phyloP scores from a whole-genome alignment of 177 flowering plant genomes.

The Vitis hybrid region DNA sequence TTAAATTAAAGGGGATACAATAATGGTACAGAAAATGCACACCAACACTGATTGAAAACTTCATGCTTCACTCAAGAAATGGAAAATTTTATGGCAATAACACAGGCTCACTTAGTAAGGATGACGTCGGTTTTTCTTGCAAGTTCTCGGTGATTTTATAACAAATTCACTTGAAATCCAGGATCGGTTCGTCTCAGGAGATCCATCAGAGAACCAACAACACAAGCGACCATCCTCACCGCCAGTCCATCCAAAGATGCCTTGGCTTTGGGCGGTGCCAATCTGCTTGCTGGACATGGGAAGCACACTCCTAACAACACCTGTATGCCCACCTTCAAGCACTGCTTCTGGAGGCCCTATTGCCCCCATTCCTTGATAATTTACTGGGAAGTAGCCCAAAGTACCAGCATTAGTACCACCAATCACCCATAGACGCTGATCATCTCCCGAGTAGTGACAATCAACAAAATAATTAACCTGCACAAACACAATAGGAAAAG shows the following conservation, averaged over 20 bases:
- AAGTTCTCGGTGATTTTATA: conserved; percentile 39
- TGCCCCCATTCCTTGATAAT: conserved; percentile 32
- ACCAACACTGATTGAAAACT: no score
- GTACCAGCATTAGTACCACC: conserved; percentile 89
- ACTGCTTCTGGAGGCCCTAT: conserved; percentile 76
- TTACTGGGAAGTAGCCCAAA: conserved; percentile 84
- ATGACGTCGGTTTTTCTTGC: conserved; percentile 51
- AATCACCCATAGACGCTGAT: conserved; percentile 69
- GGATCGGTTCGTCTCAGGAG: conserved; percentile 45
- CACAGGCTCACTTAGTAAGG: conserved; percentile 50
- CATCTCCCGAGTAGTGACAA: conserved; percentile 62
- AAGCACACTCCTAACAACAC: conserved; percentile 72
- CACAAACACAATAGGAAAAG: neutral
- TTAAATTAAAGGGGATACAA: no score
- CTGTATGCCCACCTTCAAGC: conserved; percentile 79
- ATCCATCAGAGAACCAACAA: conserved; percentile 80
- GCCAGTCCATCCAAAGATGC: conserved; percentile 95
- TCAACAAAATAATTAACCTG: conserved; percentile 97
- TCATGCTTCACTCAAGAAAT: no score
- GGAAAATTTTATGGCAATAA: no score
- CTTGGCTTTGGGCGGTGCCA: conserved; percentile 24
- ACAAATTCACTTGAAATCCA: conserved; percentile 75
- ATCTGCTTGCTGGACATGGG: conserved; percentile 41
- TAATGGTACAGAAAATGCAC: no score
- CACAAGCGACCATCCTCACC: conserved; percentile 99